Conservation (phyloP, 257 asterid genomes). For the Oldenlandia corymbosa region DNA sequence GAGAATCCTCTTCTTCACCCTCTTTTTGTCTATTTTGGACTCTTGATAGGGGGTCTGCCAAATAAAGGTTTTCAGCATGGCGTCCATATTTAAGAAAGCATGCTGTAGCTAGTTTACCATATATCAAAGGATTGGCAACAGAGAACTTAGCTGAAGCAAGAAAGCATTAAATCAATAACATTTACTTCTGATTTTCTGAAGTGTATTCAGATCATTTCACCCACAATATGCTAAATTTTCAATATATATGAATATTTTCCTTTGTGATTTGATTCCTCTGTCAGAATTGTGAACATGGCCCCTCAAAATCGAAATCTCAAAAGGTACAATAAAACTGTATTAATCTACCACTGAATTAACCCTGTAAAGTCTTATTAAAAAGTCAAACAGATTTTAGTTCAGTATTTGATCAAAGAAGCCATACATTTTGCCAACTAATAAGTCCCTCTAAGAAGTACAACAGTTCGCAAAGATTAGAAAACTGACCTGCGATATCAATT, state of each 20-base stretch:
- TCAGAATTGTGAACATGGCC: not conserved
- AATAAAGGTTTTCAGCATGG: constrained; percentile 10
- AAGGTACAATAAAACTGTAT: not conserved
- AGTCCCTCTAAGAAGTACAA: not conserved
- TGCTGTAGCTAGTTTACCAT: not conserved
- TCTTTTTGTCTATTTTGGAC: constrained; percentile 49
- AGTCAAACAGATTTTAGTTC: not conserved
- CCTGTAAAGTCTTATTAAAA: not conserved
- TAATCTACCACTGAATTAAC: not conserved
- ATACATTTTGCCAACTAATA: not conserved
- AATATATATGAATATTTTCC: not conserved
- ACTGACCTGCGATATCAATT: constrained; percentile 71
- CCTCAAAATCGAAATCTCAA: not conserved
- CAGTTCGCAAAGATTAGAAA: constrained; percentile 4
- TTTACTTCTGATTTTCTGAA: too few relatives aligned
- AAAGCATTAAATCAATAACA: not conserved
- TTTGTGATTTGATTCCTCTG: not conserved
- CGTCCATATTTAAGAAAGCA: too few relatives aligned
- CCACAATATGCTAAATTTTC: not conserved
- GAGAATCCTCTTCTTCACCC: constrained; percentile 48
- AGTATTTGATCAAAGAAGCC: not conserved
- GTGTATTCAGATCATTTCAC: not conserved
- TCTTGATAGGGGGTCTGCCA: constrained; percentile 57
- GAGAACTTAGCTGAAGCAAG: not conserved
- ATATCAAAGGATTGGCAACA: not conserved